Conservation (phyloP, 495 filamentous ascomycete species). For the Lasiosphaeria ovina region DNA sequence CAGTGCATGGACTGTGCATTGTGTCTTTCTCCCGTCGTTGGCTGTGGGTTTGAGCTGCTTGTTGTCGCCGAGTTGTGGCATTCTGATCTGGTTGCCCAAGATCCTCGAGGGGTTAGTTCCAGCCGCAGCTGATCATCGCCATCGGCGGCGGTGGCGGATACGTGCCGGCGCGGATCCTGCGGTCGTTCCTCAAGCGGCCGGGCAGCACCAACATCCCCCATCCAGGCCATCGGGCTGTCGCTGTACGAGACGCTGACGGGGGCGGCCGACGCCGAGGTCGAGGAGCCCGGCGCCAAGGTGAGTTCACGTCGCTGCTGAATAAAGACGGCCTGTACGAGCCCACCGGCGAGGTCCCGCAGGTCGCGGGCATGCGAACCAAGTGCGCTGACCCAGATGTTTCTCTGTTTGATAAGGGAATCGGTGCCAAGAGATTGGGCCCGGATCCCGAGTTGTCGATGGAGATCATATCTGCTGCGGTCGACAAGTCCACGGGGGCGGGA, state of each 20-base stretch:
- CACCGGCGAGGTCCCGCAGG: background rate
- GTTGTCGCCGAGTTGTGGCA: background rate
- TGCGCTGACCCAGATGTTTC: background rate
- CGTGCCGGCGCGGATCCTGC: constrained; percentile 93
- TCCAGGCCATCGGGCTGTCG: constrained; percentile 97
- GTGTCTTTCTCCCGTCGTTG: too few species aligned
- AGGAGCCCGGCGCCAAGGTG: constrained; percentile 84
- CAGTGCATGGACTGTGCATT: too few species aligned
- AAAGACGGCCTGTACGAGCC: background rate
- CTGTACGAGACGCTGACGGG: constrained; percentile 82
- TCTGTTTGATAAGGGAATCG: background rate
- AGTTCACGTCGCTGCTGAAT: constrained; percentile 30
- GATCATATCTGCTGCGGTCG: background rate
- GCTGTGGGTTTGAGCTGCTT: too few species aligned
- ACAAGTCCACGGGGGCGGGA: background rate
- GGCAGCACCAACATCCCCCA: constrained; percentile 90
- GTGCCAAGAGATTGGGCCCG: background rate
- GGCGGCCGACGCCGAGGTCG: constrained; percentile 53
- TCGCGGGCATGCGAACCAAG: background rate
- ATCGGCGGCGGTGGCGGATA: constrained; percentile 92
- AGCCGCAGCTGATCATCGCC: constrained; percentile 95
- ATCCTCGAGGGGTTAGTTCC: constrained; percentile 73
- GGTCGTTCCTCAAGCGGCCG: constrained; percentile 92
- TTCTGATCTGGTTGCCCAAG: constrained; percentile 31
- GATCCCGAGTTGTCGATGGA: background rate